phyloP scores from a whole-genome alignment of 805 yeast species.

The Yamadazyma sp. region DNA sequence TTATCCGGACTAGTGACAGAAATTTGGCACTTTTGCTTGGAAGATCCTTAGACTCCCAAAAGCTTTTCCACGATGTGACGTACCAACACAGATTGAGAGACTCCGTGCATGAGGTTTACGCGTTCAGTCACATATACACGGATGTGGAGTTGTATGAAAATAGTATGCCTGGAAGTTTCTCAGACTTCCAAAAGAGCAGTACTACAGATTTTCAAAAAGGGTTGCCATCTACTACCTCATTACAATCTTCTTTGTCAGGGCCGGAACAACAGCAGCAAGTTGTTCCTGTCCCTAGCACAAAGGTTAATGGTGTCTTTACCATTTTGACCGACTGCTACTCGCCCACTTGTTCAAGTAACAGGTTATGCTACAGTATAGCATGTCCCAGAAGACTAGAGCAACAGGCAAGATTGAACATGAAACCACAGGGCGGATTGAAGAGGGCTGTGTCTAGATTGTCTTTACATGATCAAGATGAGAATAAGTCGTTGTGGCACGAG shows the following conservation, averaged over 20 bases:
- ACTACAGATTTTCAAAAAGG: slow-evolving; percentile 13
- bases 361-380: slow-evolving; percentile 89
- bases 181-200: slow-evolving; percentile 2
- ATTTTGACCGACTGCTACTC: slow-evolving; percentile 92
- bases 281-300: slow-evolving; percentile 22
- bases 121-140: slow-evolving; percentile 61
- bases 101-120: slow-evolving; percentile 83
- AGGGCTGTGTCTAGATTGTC: slow-evolving; percentile 72
- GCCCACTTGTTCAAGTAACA: slow-evolving; percentile 90
- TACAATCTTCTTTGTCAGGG: slow-evolving; percentile 9
- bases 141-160: slow-evolving; percentile 41
- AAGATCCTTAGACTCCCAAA: slow-evolving; percentile 90
- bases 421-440: slow-evolving; percentile 80
- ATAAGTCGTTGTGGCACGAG: slow-evolving; percentile 88
- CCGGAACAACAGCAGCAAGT: slow-evolving; percentile 11
- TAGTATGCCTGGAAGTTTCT: slow-evolving; percentile 21
- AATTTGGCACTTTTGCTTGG: slow-evolving; percentile 87
- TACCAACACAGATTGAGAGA: slow-evolving; percentile 92
- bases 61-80: slow-evolving; percentile 91
- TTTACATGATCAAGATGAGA: slow-evolving; percentile 66
- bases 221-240: slow-evolving; percentile 17
- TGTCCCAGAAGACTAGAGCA: slow-evolving; percentile 96
- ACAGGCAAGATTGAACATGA: slow-evolving; percentile 87
- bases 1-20: slow-evolving; percentile 87
- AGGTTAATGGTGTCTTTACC: slow-evolving; percentile 90